Evolutionary conservation across 805 yeast genomes (phyloP).

Genomic region (Candida saitoana): DNA sequence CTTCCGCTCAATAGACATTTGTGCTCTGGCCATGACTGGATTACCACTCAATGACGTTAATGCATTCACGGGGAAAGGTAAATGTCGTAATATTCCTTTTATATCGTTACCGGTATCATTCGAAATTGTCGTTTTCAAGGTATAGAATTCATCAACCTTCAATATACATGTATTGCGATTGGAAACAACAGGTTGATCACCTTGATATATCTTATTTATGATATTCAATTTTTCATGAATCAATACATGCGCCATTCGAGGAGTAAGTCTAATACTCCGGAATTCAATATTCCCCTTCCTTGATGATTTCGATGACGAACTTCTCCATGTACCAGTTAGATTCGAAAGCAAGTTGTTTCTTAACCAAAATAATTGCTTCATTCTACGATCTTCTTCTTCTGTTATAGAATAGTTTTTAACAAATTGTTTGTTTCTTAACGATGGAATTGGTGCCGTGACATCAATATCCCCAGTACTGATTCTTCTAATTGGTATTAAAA

Average conservation of each 20-base stretch:
- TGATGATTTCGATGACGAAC: constrained; percentile 13
- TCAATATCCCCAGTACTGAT: constrained; percentile 40
- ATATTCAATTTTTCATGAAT: constrained; percentile 47
- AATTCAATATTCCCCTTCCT: constrained; percentile 61
- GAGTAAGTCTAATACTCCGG: constrained; percentile 59
- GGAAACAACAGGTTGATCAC: constrained; percentile 10
- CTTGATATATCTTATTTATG: constrained; percentile 22
- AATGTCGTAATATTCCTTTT: constrained; percentile 57
- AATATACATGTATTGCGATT: constrained; percentile 30
- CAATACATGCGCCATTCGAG: constrained; percentile 55
- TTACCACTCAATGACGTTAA: neutral
- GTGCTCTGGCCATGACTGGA: constrained; percentile 16
- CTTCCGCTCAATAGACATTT: constrained; percentile 45
- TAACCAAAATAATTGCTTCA: constrained; percentile 77
- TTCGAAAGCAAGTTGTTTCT: constrained; percentile 58
- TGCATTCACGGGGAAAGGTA: constrained; percentile 39
- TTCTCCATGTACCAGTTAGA: constrained; percentile 65
- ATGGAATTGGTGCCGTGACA: constrained; percentile 59
- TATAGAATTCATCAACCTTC: constrained; percentile 47
- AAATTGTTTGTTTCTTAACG: constrained; percentile 65
- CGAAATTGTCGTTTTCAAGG: constrained; percentile 44
- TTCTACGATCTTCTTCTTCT: constrained; percentile 51
- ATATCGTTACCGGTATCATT: constrained; percentile 44
- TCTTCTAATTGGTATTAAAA: constrained; percentile 68
- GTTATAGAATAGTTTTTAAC: constrained; percentile 52